Base-by-base conservation (phyloP, 139 green algal genomes). In the Chlamydomonas incerta region DNA sequence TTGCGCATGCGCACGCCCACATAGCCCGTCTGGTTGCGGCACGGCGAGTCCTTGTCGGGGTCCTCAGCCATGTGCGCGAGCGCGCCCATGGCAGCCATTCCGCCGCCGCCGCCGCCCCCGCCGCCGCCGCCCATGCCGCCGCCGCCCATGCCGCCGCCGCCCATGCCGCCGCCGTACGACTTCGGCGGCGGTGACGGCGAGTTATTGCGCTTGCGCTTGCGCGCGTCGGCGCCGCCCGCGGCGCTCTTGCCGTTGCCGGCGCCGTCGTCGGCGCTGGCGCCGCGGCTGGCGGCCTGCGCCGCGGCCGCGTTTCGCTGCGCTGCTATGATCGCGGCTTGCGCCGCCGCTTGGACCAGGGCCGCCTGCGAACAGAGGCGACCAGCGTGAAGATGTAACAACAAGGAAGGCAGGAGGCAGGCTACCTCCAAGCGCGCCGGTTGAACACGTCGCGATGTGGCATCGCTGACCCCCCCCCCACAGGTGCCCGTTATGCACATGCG, bases 1-100 rank as follows among this genome's bases (percentile, higher is more conserved):
- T 94, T 94, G 33, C 95, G 85, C 91, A 92, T 85, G 3, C 94
- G 89, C 57, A 97, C 94, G 10, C 94, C 94, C 46, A 93, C 87
- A 80, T 88, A 96, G 71, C 94, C 94, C 47, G 94, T 95, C 80
- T 95, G 93, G 77, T 94, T 94, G 41, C 87, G 80, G 50, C 81
- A 90, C 34, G 71, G 82, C 52, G 68, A 80, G 68, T 76, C 77
- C 29, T 73, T 83, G 29, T 83, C 77, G 0, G 20, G 17, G 35
- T 72, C 74, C 41, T 50, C 41, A 8, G 41, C 41, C 41, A 50
- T 5, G 41, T 50, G 60, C n/a, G 28, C 65, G 0, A 24, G 31
- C 28, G 37, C 74, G 18, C 21, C 62, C 62, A 37, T 4, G 35
- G 33, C 58, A 26, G 37, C 74, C 55, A 70, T 33, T 14, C 35